Conservation (phyloP, 371 early-diverging fungal genomes). For the Conidiobolus incongruus region DNA sequence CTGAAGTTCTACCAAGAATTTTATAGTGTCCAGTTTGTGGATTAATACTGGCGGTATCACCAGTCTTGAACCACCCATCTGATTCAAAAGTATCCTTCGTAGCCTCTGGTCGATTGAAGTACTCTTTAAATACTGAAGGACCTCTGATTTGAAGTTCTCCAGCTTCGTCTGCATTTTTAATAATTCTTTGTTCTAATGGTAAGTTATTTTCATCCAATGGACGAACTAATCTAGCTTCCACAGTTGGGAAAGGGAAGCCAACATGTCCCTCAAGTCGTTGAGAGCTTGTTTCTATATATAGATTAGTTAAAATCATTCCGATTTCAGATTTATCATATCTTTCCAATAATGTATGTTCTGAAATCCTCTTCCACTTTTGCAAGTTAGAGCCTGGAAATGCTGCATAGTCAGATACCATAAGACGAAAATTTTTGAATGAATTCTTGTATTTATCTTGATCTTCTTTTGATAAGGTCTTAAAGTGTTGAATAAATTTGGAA, state of each 20-base stretch:
- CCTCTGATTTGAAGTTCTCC: slow-evolving; percentile 55
- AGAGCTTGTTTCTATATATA: slow-evolving; percentile 14
- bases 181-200: slow-evolving; percentile 16
- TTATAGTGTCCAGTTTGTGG: slow-evolving; percentile 22
- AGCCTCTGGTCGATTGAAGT: slow-evolving; percentile 50
- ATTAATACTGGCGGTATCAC: slow-evolving; percentile 38
- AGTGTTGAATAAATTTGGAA: slow-evolving; percentile 5
- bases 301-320: slow-evolving; percentile 70
- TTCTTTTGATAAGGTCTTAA: background rate
- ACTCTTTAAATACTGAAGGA: slow-evolving; percentile 37
- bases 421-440: slow-evolving; percentile 36
- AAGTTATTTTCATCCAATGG: slow-evolving; percentile 6
- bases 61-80: slow-evolving; percentile 63
- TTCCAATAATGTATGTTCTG: slow-evolving; percentile 51
- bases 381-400: slow-evolving; percentile 44
- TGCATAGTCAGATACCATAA: slow-evolving; percentile 59
- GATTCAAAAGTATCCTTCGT: slow-evolving; percentile 39
- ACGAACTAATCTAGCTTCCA: slow-evolving; percentile 30
- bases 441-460: slow-evolving; percentile 10
- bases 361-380: slow-evolving; percentile 34
- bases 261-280: slow-evolving; percentile 33
- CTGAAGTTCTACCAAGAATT: slow-evolving; percentile 55
- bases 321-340: slow-evolving; percentile 80
- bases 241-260: slow-evolving; percentile 53
- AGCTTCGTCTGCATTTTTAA: slow-evolving; percentile 16